Base-by-base conservation (phyloP, 169 alveolate species). In the Miamiensis avidus region DNA sequence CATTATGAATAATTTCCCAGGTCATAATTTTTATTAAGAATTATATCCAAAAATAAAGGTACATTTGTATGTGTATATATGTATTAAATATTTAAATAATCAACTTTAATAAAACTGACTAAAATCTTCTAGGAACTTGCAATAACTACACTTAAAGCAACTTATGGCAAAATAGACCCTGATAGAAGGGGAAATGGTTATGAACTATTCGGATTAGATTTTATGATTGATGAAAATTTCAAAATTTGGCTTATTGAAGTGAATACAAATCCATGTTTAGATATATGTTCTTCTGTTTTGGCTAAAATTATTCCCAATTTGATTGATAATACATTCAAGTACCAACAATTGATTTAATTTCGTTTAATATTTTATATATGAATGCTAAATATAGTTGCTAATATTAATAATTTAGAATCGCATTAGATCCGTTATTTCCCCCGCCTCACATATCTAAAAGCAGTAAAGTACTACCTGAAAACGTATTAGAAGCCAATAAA, bases 251-350 rank as follows among this genome's bases (percentile, higher is more conserved):
- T 95, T 75, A 93, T 95, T 29, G 97, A 95, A 78, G 95, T 91
- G 0, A 95, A 95, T 82, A 95, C 97, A 0, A 95, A 95, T 82
- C 97, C 97, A 0, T 93, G 95, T 33, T 78, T 95, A 31, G 97
- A 95, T 76, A 86, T 91, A 64, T 86, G 95, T 34, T 92, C 96
- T 26, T 96, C 97, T 29, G 85, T 95, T 74, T 82, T 92, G 65
- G 91, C 95, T 30, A 84, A 93, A 89, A 81, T 93, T 25, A 95
- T 95, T 34, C 97, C 97, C 15, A 82, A 89, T 65, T 89, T 95
- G 94, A 64, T 95, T 0, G 96, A 95, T 82, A 94, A 91, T 89
- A 91, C 95, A 1, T 91, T 95, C 82, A 91, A 89, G 88, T 84
- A 83, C 33, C 76, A 87, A 69, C 34, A 78, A 65, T 81, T 82